Percentiles rank a stretch among this genome's conserved stretches.
These are phyloP conservation scores for Chaetoscypha palmicola DNA, from an alignment of 2,329 filamentous ascomycete genomes.

Conservation along the genomic window DNA sequence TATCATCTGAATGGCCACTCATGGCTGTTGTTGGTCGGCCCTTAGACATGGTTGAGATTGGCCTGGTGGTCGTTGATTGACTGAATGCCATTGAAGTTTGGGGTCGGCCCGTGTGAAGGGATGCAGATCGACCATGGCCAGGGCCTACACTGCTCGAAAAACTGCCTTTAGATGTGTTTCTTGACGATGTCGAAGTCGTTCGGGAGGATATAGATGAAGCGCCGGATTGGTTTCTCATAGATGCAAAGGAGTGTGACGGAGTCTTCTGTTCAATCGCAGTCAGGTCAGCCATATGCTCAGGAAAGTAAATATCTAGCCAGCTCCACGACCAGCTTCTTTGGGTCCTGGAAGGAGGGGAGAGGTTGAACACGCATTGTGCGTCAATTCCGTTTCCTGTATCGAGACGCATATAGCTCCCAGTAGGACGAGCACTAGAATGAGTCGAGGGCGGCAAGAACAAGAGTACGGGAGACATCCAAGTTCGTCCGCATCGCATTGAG, in stretches of 20 bases:
- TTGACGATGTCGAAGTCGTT: conserved; percentile 36
- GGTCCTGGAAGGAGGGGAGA: too few relatives aligned
- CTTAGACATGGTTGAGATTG: conserved; percentile 34
- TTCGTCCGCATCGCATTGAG: too few relatives aligned
- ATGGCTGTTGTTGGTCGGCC: conserved; percentile 36
- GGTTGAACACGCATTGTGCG: too few relatives aligned
- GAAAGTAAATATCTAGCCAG: too few relatives aligned
- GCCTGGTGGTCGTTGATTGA: conserved; percentile 42
- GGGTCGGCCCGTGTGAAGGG: conserved; percentile 36
- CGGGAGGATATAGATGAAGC: conserved; percentile 37
- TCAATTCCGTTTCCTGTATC: too few relatives aligned
- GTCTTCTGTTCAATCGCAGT: background rate
- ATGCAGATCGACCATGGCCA: conserved; percentile 38
- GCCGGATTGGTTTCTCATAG: conserved; percentile 26
- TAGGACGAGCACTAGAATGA: too few relatives aligned
- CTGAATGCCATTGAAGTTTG: conserved; percentile 43
- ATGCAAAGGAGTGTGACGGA: background rate
- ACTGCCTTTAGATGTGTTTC: conserved; percentile 38
- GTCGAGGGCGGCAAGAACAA: too few relatives aligned
- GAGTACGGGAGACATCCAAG: too few relatives aligned
- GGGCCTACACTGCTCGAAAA: conserved; percentile 53
- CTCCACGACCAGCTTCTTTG: too few relatives aligned
- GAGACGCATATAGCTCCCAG: too few relatives aligned
- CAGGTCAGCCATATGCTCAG: background rate
- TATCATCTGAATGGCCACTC: conserved; percentile 31